Evolutionary conservation across 495 filamentous ascomycete species (phyloP).

Genomic region (Talaromyces trachyspermus): DNA sequence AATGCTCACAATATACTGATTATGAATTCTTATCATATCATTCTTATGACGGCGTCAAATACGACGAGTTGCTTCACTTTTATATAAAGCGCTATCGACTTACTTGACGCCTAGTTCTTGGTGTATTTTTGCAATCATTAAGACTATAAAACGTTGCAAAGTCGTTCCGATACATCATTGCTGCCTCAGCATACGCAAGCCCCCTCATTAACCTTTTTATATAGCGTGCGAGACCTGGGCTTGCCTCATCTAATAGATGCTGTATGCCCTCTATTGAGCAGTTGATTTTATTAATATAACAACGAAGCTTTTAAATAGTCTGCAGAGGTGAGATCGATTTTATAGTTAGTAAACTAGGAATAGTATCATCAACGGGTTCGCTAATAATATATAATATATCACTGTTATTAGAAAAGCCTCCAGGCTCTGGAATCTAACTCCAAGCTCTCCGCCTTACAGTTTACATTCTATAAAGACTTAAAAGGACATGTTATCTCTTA

Average conservation of each 20-base stretch:
- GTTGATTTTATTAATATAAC: neutral
- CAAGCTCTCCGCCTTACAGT: too few species aligned
- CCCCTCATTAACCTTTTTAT: constrained; percentile 4
- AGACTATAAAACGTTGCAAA: neutral
- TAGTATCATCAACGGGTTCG: neutral
- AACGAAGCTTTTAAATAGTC: neutral
- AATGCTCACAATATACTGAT: neutral
- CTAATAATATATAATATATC: neutral
- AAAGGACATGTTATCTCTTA: too few species aligned
- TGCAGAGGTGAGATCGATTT: neutral
- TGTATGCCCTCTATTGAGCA: neutral
- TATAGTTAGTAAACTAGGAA: neutral
- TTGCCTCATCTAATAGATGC: neutral
- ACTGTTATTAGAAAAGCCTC: too few species aligned
- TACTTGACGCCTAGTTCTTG: neutral
- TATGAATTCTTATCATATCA: neutral
- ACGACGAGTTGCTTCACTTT: neutral
- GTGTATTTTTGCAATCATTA: neutral
- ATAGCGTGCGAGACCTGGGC: neutral
- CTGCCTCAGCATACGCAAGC: neutral
- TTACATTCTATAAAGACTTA: too few species aligned
- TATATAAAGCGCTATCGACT: neutral
- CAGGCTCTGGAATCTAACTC: neutral
- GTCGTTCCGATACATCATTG: neutral
- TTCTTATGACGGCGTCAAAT: neutral